phyloP scores from a whole-genome alignment of 805 yeast genomes.

The Yarrowia yakushimensis region DNA sequence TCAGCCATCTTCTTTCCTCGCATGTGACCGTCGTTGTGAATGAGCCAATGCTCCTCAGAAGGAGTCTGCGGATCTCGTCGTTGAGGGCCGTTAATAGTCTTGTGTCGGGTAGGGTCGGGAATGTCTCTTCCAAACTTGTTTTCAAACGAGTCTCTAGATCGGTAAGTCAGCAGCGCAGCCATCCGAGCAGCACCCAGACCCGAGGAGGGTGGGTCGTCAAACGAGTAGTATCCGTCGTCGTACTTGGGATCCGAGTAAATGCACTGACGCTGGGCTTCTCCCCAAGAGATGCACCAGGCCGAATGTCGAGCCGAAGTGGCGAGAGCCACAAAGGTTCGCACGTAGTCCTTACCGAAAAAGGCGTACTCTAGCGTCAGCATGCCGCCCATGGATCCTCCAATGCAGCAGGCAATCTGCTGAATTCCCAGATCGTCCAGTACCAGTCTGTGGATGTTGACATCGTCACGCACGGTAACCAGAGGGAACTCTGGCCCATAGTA shows the following conservation, averaged over 20 bases:
- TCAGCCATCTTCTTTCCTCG: constrained; percentile 33
- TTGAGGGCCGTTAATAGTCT: constrained; percentile 30
- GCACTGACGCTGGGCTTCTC: constrained; percentile 95
- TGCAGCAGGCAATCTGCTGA: constrained; percentile 72
- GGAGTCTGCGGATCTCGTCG: constrained; percentile 40
- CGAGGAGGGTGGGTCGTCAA: constrained; percentile 72
- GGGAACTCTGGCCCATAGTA: constrained; percentile 97
- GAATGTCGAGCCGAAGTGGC: constrained; percentile 94
- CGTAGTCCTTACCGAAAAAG: constrained; percentile 63
- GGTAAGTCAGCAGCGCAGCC: constrained; percentile 90
- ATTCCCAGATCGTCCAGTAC: constrained; percentile 79
- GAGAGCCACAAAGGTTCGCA: constrained; percentile 68
- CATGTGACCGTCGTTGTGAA: constrained; percentile 81
- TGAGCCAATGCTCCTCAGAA: constrained; percentile 72
- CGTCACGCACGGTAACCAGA: constrained; percentile 88
- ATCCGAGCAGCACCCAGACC: constrained; percentile 96
- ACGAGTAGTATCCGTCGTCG: constrained; percentile 79
- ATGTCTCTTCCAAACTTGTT: constrained; percentile 81
- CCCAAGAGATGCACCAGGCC: constrained; percentile 99
- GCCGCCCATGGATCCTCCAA: constrained; percentile 99
- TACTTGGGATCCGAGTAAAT: constrained; percentile 94
- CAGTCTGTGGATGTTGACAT: constrained; percentile 70
- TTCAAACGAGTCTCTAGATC: constrained; percentile 90
- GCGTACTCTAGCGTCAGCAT: constrained; percentile 92
- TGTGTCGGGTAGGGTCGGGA: constrained; percentile 49